A percentile compares a stretch with the other conserved stretches of the same genome.
phyloP scores from a whole-genome alignment of 2,329 filamentous ascomycete genomes.

The Tolypocladium album region DNA sequence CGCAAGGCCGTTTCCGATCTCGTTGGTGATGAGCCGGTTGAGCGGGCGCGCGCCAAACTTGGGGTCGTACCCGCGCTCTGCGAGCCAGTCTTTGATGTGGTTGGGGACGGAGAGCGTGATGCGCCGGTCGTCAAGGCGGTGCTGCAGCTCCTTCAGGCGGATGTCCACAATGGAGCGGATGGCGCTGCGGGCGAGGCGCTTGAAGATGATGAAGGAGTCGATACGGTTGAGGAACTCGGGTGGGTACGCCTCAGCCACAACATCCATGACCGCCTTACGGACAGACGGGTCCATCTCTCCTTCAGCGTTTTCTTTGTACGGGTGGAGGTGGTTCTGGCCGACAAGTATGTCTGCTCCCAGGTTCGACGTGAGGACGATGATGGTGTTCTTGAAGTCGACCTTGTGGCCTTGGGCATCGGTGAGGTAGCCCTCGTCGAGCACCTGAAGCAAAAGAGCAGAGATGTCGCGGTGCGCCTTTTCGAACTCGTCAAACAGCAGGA shows the following conservation, averaged over 20 bases:
- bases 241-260: constrained; percentile 64
- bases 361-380: constrained; percentile 94
- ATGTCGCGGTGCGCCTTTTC: constrained; percentile 97
- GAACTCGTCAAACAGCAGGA: constrained; percentile 92
- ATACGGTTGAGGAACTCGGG: constrained; percentile 96
- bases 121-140: constrained; percentile 71
- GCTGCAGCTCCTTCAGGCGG: constrained; percentile 72
- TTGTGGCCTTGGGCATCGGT: constrained; percentile 94
- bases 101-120: constrained; percentile 64
- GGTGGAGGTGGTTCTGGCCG: constrained; percentile 54
- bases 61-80: constrained; percentile 81
- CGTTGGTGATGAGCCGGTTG: constrained; percentile 80
- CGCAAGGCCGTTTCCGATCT: constrained; percentile 81
- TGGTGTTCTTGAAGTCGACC: constrained; percentile 91
- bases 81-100: constrained; percentile 75
- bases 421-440: constrained; percentile 90
- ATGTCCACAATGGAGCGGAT: constrained; percentile 92
- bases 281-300: constrained; percentile 64
- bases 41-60: constrained; percentile 84
- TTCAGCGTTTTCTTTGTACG: constrained; percentile 49
- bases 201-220: constrained; percentile 95
- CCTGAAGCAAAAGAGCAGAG: constrained; percentile 80
- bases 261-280: constrained; percentile 76
- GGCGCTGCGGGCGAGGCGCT: constrained; percentile 66
- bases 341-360: constrained; percentile 88